Conservation (phyloP, 495 filamentous ascomycete genomes). For the Aspergillus ellipticus region DNA sequence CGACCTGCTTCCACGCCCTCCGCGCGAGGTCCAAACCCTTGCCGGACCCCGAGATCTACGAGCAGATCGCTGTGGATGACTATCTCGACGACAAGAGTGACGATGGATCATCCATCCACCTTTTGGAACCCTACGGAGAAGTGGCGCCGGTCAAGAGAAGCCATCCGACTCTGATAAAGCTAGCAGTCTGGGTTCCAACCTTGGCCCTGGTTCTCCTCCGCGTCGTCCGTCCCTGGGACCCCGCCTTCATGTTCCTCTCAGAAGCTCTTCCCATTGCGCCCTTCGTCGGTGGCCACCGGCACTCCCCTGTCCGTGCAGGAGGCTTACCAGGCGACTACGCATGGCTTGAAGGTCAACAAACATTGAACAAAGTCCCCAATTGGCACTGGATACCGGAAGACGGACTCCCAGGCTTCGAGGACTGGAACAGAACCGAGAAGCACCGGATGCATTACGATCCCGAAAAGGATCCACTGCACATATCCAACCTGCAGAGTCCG, state of each 20-base stretch:
- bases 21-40: constrained; percentile 15
- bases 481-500: constrained; percentile 42
- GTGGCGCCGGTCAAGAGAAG: constrained; percentile 2
- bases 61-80: constrained; percentile 28
- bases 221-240: constrained; percentile 25
- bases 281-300: constrained; percentile 22
- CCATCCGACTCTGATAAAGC: constrained; percentile 13
- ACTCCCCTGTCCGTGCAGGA: constrained; percentile 22
- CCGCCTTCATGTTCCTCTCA: constrained; percentile 32
- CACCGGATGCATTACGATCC: constrained; percentile 34
- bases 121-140: constrained; percentile 10
- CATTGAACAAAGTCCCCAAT: constrained; percentile 20
- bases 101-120: constrained; percentile 22
- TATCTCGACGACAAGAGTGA: constrained; percentile 29
- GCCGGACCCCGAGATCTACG: constrained; percentile 29
- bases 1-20: constrained; percentile 12
- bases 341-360: constrained; percentile 20
- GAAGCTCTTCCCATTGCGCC: constrained; percentile 26
- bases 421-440: constrained; percentile 25
- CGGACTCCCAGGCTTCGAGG: constrained; percentile 27
- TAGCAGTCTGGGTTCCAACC: constrained; percentile 18
- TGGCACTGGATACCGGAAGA: constrained; percentile 32
- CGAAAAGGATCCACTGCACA: constrained; percentile 37
- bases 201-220: constrained; percentile 23
- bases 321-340: constrained; percentile 21